Percentiles rank a stretch among this genome's conserved stretches.
These are phyloP conservation scores for Malassezia globosa DNA, from an alignment of 1,284 basidiomycete genomes.

Conservation along the genomic window DNA sequence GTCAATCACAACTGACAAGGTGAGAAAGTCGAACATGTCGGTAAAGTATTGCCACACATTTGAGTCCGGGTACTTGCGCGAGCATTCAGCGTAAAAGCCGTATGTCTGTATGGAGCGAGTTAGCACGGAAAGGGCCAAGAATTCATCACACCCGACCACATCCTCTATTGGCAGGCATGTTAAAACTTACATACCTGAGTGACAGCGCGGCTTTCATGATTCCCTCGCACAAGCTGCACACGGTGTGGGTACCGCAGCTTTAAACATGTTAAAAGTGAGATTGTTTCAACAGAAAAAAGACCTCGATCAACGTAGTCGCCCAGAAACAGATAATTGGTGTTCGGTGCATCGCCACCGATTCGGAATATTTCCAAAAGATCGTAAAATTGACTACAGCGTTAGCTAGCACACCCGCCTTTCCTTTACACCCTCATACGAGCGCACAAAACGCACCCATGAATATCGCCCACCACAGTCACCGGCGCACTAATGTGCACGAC, in stretches of 20 bases:
- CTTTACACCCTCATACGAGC: neutral
- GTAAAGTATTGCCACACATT: conserved; percentile 99
- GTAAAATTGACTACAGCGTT: conserved; percentile 97
- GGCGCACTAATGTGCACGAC: conserved; percentile 94
- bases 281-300: conserved; percentile 94
- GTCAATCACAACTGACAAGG: conserved; percentile 93
- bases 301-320: conserved; percentile 98
- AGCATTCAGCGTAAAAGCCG: conserved; percentile 97
- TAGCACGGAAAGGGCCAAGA: too few relatives aligned
- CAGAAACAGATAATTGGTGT: conserved; percentile 77
- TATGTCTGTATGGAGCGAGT: conserved; percentile 72
- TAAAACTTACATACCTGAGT: conserved; percentile 66
- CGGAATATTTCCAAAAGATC: conserved; percentile 98
- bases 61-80: conserved; percentile 78
- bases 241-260: conserved; percentile 94
- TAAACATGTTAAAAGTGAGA: conserved; percentile 88
- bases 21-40: conserved; percentile 99
- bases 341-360: conserved; percentile 89
- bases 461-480: conserved; percentile 98
- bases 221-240: conserved; percentile 91
- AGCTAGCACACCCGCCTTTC: too few relatives aligned
- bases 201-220: conserved; percentile 94
- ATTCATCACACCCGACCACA: too few relatives aligned
- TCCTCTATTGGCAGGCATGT: too few relatives aligned
- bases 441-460: conserved; percentile 78